Evolutionary conservation across 768 basidiomycete species (phyloP).

Genomic region (Podaxis sp.): DNA sequence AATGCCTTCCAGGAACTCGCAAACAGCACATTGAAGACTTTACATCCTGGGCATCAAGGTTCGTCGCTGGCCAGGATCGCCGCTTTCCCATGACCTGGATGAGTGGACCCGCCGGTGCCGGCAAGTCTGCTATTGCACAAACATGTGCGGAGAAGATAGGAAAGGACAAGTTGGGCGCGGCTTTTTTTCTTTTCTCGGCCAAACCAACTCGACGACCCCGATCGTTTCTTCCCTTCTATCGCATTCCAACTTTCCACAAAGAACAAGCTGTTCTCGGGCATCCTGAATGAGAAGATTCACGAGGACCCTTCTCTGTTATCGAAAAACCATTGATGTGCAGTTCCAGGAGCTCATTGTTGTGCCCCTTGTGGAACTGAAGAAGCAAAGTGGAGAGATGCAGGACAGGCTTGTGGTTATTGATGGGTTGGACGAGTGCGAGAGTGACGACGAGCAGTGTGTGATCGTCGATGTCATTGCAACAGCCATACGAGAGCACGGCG

Average conservation of each 20-base stretch:
- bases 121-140: conserved; percentile 7
- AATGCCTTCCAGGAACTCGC: background rate
- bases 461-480: background rate
- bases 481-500: background rate
- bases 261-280: background rate
- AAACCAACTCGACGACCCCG: background rate
- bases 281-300: background rate
- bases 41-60: background rate
- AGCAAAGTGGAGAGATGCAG: too few species aligned
- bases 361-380: too few species aligned
- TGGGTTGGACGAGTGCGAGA: background rate
- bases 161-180: background rate
- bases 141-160: background rate
- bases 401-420: background rate
- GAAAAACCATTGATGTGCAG: background rate
- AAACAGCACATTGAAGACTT: background rate
- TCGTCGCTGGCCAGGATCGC: background rate
- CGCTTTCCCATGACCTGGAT: background rate
- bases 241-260: conserved; percentile 1
- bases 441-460: background rate
- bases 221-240: background rate
- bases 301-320: background rate
- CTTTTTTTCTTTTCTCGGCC: conserved; percentile 9
- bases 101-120: conserved; percentile 4
- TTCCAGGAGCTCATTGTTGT: background rate